A percentile compares a stretch with the other conserved stretches of the same genome.
Evolutionary conservation across 768 basidiomycete genomes (phyloP).

Genomic region (Macrolepiota albuminosa): DNA sequence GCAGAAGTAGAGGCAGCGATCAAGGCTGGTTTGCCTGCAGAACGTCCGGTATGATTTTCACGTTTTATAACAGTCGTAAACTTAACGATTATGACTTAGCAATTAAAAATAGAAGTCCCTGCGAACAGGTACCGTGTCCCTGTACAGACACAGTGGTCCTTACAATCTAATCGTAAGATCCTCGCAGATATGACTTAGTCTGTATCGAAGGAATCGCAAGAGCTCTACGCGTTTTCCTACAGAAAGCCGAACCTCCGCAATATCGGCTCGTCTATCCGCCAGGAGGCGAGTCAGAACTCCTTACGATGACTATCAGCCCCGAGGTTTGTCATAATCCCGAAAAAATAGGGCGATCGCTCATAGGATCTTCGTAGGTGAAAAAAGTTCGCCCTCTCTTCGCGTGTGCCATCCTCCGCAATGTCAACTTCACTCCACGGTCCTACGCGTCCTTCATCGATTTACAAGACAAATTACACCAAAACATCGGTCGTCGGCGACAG

Average conservation of each 20-base stretch:
- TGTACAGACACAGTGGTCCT: not conserved
- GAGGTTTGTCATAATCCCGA: conserved; percentile 47
- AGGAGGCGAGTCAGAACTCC: conserved; percentile 57
- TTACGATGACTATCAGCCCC: conserved; percentile 64
- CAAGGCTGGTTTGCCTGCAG: conserved; percentile 80
- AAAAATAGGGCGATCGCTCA: not conserved
- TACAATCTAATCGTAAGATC: conserved; percentile 2
- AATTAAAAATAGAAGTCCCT: conserved; percentile 98
- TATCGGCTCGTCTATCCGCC: conserved; percentile 74
- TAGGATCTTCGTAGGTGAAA: conserved; percentile 47
- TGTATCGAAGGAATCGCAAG: conserved; percentile 96
- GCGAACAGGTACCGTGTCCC: conserved; percentile 72
- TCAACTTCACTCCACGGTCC: conserved; percentile 82
- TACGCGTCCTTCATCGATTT: conserved; percentile 98
- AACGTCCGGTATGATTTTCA: conserved; percentile 62
- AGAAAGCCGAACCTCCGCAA: conserved; percentile 56
- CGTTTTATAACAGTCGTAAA: not conserved
- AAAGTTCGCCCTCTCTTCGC: conserved; percentile 89
- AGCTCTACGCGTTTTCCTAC: conserved; percentile 79
- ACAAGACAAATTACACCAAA: conserved; percentile 99
- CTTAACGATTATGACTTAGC: conserved; percentile 37
- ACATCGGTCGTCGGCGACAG: conserved; percentile 84
- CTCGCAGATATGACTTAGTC: conserved; percentile 85
- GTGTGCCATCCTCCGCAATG: conserved; percentile 83
- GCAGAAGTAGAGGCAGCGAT: conserved; percentile 77